Evolutionary conservation across 192 early-diverging fungal species (phyloP).

Genomic region (Coemansia sp.): DNA sequence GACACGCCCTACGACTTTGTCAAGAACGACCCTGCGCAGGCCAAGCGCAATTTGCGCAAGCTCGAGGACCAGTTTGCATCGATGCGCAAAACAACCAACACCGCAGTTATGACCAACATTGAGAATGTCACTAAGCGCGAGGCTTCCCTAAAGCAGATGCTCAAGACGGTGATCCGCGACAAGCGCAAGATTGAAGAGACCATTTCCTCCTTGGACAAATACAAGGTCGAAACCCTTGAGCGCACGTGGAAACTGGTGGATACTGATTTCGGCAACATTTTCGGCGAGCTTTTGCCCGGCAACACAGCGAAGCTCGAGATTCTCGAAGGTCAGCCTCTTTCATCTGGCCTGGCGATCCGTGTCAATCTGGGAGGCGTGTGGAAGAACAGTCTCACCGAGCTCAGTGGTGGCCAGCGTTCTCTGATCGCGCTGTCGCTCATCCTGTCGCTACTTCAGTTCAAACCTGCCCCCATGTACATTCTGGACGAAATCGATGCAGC

Average conservation of each 20-base stretch:
- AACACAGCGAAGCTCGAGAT: conserved; percentile 87
- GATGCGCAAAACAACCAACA: conserved; percentile 85
- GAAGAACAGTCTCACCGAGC: conserved; percentile 94
- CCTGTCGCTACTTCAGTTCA: conserved; percentile 93
- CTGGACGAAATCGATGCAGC: conserved; percentile 99
- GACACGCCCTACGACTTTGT: conserved; percentile 85
- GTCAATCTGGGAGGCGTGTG: conserved; percentile 95
- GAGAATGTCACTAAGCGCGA: conserved; percentile 93
- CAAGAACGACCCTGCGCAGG: conserved; percentile 70
- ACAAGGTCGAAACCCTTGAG: conserved; percentile 86
- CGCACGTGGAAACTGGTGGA: conserved; percentile 92
- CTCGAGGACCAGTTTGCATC: conserved; percentile 74
- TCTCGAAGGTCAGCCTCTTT: conserved; percentile 76
- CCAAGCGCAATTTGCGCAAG: conserved; percentile 71
- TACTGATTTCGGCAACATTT: conserved; percentile 94
- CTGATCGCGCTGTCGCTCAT: conserved; percentile 96
- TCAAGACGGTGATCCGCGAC: conserved; percentile 86
- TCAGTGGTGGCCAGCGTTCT: conserved; percentile 97
- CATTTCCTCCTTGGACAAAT: conserved; percentile 80
- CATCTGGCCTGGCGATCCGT: conserved; percentile 88
- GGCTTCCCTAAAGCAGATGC: conserved; percentile 75
- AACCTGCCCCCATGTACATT: conserved; percentile 99
- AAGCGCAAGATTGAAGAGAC: conserved; percentile 96
- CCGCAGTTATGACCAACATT: conserved; percentile 93
- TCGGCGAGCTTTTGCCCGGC: conserved; percentile 90